phyloP scores from a whole-genome alignment of 2,329 filamentous ascomycete genomes.

The Phoma herbarum region DNA sequence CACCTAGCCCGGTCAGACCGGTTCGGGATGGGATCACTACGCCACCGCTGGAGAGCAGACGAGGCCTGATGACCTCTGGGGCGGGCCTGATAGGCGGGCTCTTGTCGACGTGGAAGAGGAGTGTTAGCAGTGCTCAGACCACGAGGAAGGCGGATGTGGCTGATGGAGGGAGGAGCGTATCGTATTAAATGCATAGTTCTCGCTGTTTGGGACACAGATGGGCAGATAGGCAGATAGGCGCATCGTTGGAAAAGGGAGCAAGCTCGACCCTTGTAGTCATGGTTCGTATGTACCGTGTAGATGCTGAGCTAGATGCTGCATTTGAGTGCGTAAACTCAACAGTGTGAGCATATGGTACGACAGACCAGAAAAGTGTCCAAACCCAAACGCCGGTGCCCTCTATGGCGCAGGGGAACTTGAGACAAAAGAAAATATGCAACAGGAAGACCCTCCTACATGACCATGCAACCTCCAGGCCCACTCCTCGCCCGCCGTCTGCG shows the following conservation, averaged over 20 bases:
- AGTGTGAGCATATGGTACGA: too few species aligned
- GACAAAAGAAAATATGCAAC: too few species aligned
- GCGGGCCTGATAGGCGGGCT: conserved; percentile 35
- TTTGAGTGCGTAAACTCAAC: too few species aligned
- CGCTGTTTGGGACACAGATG: too few species aligned
- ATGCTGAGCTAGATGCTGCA: too few species aligned
- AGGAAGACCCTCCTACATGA: conserved; percentile 62
- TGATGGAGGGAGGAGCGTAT: conserved; percentile 1
- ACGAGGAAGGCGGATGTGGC: not conserved
- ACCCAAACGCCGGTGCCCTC: too few species aligned
- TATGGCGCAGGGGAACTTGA: too few species aligned
- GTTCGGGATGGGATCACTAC: conserved; percentile 32
- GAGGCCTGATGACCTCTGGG: conserved; percentile 13
- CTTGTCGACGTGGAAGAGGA: conserved; percentile 37
- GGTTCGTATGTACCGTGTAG: too few species aligned
- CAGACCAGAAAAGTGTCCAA: too few species aligned
- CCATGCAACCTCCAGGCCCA: conserved; percentile 56
- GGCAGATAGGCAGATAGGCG: too few species aligned
- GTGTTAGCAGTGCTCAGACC: conserved; percentile 11
- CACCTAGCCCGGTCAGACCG: conserved; percentile 41
- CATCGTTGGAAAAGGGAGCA: too few species aligned
- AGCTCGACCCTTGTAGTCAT: too few species aligned
- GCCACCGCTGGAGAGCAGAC: conserved; percentile 28
- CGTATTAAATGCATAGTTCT: conserved; percentile 2
- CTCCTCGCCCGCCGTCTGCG: conserved; percentile 58